A percentile compares a stretch with the other conserved stretches of the same genome.
Conservation (phyloP, 768 basidiomycete genomes). For the Boletales sp. region DNA sequence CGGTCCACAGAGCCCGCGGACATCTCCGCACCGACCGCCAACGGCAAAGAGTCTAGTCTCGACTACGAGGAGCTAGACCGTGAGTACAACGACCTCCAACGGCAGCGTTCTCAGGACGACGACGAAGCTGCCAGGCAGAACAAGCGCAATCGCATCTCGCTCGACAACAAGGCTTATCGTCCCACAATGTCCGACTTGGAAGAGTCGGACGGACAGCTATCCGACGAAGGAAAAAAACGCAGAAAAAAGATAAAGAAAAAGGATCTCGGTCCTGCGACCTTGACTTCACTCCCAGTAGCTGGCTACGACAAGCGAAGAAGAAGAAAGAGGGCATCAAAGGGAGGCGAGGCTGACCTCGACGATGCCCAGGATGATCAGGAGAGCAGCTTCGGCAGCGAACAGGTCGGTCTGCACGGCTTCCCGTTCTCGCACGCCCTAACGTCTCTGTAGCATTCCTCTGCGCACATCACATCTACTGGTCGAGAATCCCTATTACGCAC, state of each 20-base stretch:
- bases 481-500: slow-evolving; percentile 31
- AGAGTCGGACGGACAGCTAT: slow-evolving; percentile 58
- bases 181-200: slow-evolving; percentile 65
- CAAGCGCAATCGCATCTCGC: slow-evolving; percentile 61
- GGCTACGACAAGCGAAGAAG: slow-evolving; percentile 59
- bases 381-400: slow-evolving; percentile 34
- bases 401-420: slow-evolving; percentile 35
- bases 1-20: slow-evolving; percentile 54
- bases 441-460: slow-evolving; percentile 21
- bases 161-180: slow-evolving; percentile 80
- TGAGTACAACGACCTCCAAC: slow-evolving; percentile 45
- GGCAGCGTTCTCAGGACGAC: slow-evolving; percentile 20
- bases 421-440: slow-evolving; percentile 7
- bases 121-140: slow-evolving; percentile 35
- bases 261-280: slow-evolving; percentile 49
- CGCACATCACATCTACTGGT: slow-evolving; percentile 31
- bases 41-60: slow-evolving; percentile 51
- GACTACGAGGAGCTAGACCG: slow-evolving; percentile 78
- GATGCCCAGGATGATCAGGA: slow-evolving; percentile 51
- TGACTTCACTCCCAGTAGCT: slow-evolving; percentile 66
- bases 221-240: slow-evolving; percentile 49
- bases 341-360: slow-evolving; percentile 31
- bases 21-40: slow-evolving; percentile 36
- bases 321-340: slow-evolving; percentile 48
- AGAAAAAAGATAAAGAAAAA: slow-evolving; percentile 49